Conservation (phyloP, 257 asterid genomes). For the Solanum verrucosum region DNA sequence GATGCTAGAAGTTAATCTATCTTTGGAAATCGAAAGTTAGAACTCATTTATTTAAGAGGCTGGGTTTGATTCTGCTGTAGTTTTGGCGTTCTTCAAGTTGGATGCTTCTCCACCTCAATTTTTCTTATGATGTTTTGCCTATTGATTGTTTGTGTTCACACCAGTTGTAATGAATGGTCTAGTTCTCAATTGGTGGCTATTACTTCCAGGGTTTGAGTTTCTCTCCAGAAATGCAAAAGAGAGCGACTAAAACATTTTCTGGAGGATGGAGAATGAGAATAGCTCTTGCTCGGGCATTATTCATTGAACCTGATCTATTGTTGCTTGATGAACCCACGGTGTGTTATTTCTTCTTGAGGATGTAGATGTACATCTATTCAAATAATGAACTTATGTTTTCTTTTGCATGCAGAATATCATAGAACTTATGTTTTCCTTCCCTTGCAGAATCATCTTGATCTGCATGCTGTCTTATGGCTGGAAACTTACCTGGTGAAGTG, state of each 20-base stretch:
- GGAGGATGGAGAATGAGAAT: conserved; percentile 99
- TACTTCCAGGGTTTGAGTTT: conserved; percentile 85
- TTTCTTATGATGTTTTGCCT: not conserved
- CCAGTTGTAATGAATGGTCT: not conserved
- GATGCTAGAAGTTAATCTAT: not conserved
- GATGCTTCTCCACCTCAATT: not conserved
- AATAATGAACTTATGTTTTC: conserved; percentile 5
- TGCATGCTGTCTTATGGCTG: conserved; percentile 98
- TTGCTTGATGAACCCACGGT: conserved; percentile 99
- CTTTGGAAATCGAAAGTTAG: not conserved
- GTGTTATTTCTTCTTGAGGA: conserved; percentile 12
- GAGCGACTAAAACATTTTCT: conserved; percentile 82
- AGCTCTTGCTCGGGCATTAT: conserved; percentile 95
- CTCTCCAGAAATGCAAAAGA: conserved; percentile 82
- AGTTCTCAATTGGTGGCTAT: conserved; percentile 6
- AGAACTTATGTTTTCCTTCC: conserved; percentile 8
- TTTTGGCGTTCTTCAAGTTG: not conserved
- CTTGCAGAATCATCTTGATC: conserved; percentile 97
- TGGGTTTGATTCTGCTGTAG: not conserved
- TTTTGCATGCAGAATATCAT: conserved; percentile 4
- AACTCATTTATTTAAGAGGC: not conserved
- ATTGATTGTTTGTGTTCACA: not conserved
- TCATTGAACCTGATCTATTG: conserved; percentile 87
- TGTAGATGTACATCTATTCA: not conserved
- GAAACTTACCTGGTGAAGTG: conserved; percentile 92